These are phyloP conservation scores for Zalaria sp. DNA, from an alignment of 2,329 filamentous ascomycete genomes.

Conservation along the genomic window DNA sequence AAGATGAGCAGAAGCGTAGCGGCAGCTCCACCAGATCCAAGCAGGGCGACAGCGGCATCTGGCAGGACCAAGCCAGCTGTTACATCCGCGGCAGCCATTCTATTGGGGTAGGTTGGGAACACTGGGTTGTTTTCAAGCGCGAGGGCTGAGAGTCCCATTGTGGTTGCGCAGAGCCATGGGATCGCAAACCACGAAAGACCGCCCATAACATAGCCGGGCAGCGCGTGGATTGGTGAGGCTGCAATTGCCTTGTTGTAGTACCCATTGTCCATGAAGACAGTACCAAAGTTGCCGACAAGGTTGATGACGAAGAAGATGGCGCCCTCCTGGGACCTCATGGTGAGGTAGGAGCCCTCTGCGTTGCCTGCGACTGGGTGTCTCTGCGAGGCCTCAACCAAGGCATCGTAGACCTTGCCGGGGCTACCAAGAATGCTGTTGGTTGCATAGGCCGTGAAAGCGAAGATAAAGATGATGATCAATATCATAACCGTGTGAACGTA, in stretches of 20 bases:
- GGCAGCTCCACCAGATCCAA: conserved; percentile 68
- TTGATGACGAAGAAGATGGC: conserved; percentile 77
- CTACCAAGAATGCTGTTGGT: conserved; percentile 60
- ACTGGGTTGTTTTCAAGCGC: conserved; percentile 60
- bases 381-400: conserved; percentile 53
- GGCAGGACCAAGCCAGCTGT: conserved; percentile 73
- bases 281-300: conserved; percentile 68
- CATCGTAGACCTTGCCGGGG: conserved; percentile 63
- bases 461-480: conserved; percentile 73
- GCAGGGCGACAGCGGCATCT: conserved; percentile 68
- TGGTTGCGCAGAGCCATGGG: conserved; percentile 78
- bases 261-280: conserved; percentile 18
- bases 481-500: conserved; percentile 79
- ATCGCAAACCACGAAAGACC: conserved; percentile 88
- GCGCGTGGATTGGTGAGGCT: conserved; percentile 67
- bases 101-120: conserved; percentile 59
- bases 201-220: conserved; percentile 79
- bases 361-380: conserved; percentile 69
- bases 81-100: conserved; percentile 61
- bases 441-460: conserved; percentile 69
- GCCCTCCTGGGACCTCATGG: conserved; percentile 69
- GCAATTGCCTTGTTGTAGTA: conserved; percentile 95
- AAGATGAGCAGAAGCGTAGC: conserved; percentile 71
- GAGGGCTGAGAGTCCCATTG: conserved; percentile 70
- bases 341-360: conserved; percentile 67